Conservation (phyloP, 805 yeast genomes). For the Torulaspora quercuum region DNA sequence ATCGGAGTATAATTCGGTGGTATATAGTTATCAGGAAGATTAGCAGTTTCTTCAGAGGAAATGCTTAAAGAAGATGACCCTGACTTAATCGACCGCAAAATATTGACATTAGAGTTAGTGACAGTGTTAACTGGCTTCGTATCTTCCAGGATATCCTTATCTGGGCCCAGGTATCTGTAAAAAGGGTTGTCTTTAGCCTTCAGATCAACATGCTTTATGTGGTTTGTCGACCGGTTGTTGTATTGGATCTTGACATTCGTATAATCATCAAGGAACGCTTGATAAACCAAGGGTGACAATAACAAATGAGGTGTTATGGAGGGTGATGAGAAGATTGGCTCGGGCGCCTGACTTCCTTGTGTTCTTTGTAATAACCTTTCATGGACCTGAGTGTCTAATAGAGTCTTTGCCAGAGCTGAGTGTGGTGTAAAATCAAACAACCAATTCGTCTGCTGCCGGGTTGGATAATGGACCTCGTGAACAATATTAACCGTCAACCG, state of each 20-base stretch:
- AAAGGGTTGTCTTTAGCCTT: slow-evolving; percentile 13
- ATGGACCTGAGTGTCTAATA: slow-evolving; percentile 48
- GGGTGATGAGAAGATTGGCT: slow-evolving; percentile 35
- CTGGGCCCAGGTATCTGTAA: slow-evolving; percentile 14
- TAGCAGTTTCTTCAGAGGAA: slow-evolving; percentile 3
- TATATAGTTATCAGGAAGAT: slow-evolving; percentile 32
- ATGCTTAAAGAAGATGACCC: slow-evolving; percentile 4
- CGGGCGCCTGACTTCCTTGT: slow-evolving; percentile 27
- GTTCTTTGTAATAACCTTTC: slow-evolving; percentile 39
- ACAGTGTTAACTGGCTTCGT: slow-evolving; percentile 8
- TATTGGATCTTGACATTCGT: slow-evolving; percentile 19
- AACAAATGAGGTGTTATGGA: slow-evolving; percentile 30
- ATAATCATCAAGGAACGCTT: slow-evolving; percentile 32
- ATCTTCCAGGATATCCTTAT: slow-evolving; percentile 2
- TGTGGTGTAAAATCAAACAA: slow-evolving; percentile 53
- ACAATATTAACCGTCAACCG: slow-evolving; percentile 47
- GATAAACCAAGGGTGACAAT: slow-evolving; percentile 41
- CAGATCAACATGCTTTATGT: slow-evolving; percentile 14
- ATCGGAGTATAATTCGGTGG: slow-evolving; percentile 60
- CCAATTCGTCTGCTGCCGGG: slow-evolving; percentile 56
- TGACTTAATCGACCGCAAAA: slow-evolving; percentile 12
- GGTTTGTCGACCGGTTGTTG: slow-evolving; percentile 19
- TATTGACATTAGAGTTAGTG: slow-evolving; percentile 21
- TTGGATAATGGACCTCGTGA: slow-evolving; percentile 73
- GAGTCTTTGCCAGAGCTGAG: slow-evolving; percentile 38